Evolutionary conservation across 1,139 yeast genomes (phyloP), one percentile per base, ranked within the genome.

Genomic region (Suhomyces kunorum): DNA sequence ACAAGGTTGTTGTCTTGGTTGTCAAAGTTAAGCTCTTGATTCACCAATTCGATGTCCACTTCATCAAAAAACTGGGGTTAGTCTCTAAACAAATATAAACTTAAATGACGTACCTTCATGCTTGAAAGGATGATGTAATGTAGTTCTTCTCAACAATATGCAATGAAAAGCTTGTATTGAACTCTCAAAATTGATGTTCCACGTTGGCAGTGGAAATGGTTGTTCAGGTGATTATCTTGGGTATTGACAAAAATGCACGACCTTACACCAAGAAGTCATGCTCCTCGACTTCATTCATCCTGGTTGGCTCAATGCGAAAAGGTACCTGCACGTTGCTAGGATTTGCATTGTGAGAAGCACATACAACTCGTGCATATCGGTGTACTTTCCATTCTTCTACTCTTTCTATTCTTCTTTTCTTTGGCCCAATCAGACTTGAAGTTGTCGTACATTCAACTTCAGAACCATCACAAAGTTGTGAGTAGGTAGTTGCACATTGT

Each of bases 21-120:
- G 51, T 87, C 92, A 61, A 90, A 90, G 53, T 84, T 84, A 43
- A 92, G 79, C 42, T 87, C 86, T 54, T 90, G 92, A 58, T 89
- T 89, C 30, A 92, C 87, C 52, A 85, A 74, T 61, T 89, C 96
- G 20, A 92, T 81, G 55, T 90, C 97, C 26, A 88, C 84, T 55
- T 85, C 95, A 60, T 92, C 98, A 46, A 92, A 83, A 64, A 87
- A 92, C 92, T 90, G 46, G 6, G 27, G 59, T 57, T 53, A 59
- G 58, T 53, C 46, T 12, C 22, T 23, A 12, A 8, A 14, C 15
- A 11, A 31, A 13, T 13, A 12, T 20, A 5, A 13, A 31, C 5
- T 14, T 5, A 1, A 4, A 13, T n/a, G 8, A 9, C 56, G 22
- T 49, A 53, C 56, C 48, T 53, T 52, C 56, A 53, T 53, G 8